These are phyloP conservation scores for Citrus glauca DNA, from an alignment of 345 rosid genomes.

Conservation along the genomic window DNA sequence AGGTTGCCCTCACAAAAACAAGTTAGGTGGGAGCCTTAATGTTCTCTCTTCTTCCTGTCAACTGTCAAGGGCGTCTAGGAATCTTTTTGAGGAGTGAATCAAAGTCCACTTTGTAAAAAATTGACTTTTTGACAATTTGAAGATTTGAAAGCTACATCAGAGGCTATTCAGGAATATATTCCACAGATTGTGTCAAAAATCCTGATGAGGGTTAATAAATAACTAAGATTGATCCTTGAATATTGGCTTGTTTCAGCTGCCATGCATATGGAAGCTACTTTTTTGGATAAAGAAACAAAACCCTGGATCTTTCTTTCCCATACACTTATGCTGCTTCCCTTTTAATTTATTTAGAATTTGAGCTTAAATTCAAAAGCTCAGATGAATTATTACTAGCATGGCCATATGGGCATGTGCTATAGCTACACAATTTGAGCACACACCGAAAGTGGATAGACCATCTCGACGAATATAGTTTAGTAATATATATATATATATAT, in stretches of 20 bases:
- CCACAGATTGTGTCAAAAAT: neutral
- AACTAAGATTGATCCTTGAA: neutral
- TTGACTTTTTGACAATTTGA: constrained; percentile 10
- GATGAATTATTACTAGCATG: neutral
- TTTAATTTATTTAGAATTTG: neutral
- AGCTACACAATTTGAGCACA: neutral
- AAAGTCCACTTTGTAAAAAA: constrained; percentile 1
- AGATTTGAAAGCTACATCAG: constrained; percentile 5
- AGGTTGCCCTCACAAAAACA: too few species aligned
- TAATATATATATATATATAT: neutral
- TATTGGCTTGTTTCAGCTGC: neutral
- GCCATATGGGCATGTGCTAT: neutral
- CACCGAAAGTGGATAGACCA: neutral
- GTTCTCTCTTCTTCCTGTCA: constrained; percentile 6
- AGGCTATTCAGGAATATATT: constrained; percentile 4
- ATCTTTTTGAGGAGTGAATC: constrained; percentile 13
- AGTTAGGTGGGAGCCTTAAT: constrained; percentile 18
- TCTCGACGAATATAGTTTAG: neutral
- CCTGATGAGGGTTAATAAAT: neutral
- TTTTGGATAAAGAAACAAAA: constrained; percentile 11
- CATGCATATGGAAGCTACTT: neutral
- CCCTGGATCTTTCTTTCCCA: neutral
- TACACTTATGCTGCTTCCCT: neutral
- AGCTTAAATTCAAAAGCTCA: neutral
- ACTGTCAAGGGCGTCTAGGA: neutral